These are phyloP conservation scores for Ceriops tagal DNA, from an alignment of 345 rosid genomes.

Conservation along the genomic window DNA sequence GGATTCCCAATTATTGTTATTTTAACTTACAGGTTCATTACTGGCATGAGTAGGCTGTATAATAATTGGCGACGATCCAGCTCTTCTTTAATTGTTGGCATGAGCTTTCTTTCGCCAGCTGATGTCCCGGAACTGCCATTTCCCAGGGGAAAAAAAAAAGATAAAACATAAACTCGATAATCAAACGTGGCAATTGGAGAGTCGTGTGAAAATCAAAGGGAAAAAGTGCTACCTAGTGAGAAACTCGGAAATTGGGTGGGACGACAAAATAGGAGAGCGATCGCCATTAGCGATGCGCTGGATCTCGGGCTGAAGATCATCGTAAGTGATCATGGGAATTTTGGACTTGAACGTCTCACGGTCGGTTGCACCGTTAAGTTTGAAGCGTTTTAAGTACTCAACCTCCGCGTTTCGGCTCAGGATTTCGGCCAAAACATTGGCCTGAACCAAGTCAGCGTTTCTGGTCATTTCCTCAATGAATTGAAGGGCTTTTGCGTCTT, in stretches of 20 bases:
- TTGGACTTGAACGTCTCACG: slow-evolving; percentile 51
- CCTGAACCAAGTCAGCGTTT: slow-evolving; percentile 52
- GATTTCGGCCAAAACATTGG: slow-evolving; percentile 49
- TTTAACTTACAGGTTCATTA: slow-evolving; percentile 89
- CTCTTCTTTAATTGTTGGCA: slow-evolving; percentile 95
- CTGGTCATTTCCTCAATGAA: slow-evolving; percentile 66
- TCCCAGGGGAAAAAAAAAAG: neutral
- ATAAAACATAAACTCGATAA: neutral
- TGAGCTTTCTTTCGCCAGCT: slow-evolving; percentile 95
- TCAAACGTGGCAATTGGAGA: neutral
- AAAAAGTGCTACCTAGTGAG: slow-evolving; percentile 53
- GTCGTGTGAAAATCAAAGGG: neutral
- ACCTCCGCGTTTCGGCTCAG: slow-evolving; percentile 50
- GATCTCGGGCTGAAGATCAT: slow-evolving; percentile 66
- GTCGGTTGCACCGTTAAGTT: slow-evolving; percentile 51
- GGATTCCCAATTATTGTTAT: neutral
- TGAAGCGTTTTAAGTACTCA: slow-evolving; percentile 55
- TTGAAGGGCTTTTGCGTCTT: slow-evolving; percentile 54
- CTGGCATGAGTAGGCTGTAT: slow-evolving; percentile 93
- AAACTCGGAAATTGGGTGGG: slow-evolving; percentile 71
- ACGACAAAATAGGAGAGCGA: slow-evolving; percentile 60
- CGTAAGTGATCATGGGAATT: slow-evolving; percentile 62
- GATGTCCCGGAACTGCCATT: slow-evolving; percentile 87
- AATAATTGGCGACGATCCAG: slow-evolving; percentile 88
- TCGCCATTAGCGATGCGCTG: slow-evolving; percentile 77